Evolutionary conservation across 176 grass and related monocot genomes (phyloP).

Genomic region (Eleusine indica): DNA sequence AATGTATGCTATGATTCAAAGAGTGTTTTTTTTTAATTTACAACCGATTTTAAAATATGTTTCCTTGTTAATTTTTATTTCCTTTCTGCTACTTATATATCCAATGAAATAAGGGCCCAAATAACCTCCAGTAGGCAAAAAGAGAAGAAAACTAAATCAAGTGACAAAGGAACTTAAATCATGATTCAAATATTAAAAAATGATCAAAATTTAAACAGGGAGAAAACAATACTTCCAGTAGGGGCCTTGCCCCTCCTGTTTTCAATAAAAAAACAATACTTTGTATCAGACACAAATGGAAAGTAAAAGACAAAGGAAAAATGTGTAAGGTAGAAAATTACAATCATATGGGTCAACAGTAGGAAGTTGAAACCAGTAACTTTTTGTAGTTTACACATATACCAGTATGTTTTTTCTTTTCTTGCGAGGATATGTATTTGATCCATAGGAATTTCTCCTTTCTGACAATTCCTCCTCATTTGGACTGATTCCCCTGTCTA

Average conservation of each 20-base stretch:
- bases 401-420: conserved; percentile 74
- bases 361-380: conserved; percentile 22
- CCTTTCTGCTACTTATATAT: background rate
- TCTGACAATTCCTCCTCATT: conserved; percentile 49
- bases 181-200: background rate
- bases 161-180: background rate
- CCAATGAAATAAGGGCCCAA: background rate
- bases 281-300: background rate
- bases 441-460: conserved; percentile 61
- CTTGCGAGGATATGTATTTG: conserved; percentile 83
- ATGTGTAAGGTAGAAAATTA: conserved; percentile 11
- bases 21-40: background rate
- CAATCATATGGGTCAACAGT: background rate
- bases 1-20: background rate
- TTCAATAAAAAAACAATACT: too few species aligned
- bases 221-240: background rate
- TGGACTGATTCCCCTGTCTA: conserved; percentile 62
- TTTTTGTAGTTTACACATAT: conserved; percentile 42
- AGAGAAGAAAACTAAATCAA: background rate
- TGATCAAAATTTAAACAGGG: conserved; percentile 5
- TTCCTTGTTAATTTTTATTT: background rate
- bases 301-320: background rate
- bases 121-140: background rate
- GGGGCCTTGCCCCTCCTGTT: too few species aligned
- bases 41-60: conserved; percentile 4